Evolutionary conservation across 2,329 filamentous ascomycete species (phyloP).

Genomic region (Curvularia sp.): DNA sequence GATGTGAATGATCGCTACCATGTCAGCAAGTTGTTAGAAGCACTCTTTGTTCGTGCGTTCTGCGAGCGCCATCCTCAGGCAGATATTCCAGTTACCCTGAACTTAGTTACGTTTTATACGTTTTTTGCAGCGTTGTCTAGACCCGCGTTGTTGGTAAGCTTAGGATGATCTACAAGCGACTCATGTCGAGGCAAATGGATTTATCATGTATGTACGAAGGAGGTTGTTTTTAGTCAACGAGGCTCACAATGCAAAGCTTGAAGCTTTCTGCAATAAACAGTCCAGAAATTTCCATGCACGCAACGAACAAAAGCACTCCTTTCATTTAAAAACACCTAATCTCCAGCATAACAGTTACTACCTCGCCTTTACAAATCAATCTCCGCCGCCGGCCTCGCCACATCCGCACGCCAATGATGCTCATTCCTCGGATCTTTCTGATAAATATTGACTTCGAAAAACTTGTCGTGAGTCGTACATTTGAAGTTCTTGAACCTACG

Average conservation of each 20-base stretch:
- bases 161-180: neutral
- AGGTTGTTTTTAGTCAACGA: neutral
- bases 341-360: no score
- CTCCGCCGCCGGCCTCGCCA: no score
- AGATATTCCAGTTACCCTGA: slow-evolving; percentile 41
- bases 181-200: no score
- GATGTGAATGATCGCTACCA: slow-evolving; percentile 34
- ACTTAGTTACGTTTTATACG: slow-evolving; percentile 9
- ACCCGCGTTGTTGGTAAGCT: neutral
- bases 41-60: slow-evolving; percentile 37
- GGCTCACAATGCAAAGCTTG: neutral
- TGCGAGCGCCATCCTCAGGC: slow-evolving; percentile 23
- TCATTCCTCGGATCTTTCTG: no score
- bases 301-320: no score
- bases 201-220: neutral
- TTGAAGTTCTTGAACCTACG: no score
- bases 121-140: neutral
- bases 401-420: no score
- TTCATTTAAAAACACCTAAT: no score
- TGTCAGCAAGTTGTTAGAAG: slow-evolving; percentile 44
- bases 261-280: neutral
- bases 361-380: no score
- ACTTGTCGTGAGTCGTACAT: no score
- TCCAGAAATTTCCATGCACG: no score
- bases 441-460: no score